These are phyloP conservation scores for Amanita jacksonii DNA, from an alignment of 768 basidiomycete species.

Conservation along the genomic window DNA sequence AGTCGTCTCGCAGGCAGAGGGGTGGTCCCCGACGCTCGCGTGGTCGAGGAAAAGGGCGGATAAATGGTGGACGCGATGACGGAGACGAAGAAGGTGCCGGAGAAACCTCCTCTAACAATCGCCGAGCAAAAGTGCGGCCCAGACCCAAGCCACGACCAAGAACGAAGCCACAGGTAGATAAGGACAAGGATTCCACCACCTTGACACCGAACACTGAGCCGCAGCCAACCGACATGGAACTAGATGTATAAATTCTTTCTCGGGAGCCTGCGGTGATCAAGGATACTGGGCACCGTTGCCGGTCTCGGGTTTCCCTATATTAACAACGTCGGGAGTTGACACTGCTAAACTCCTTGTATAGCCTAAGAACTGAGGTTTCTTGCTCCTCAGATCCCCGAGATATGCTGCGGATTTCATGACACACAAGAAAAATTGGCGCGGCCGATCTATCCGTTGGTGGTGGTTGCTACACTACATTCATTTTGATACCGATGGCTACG, in stretches of 20 bases:
- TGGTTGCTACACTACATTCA: too few species aligned
- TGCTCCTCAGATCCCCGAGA: too few species aligned
- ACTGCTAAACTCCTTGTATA: too few species aligned
- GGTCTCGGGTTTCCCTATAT: too few species aligned
- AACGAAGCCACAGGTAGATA: constrained; percentile 1
- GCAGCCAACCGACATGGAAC: neutral
- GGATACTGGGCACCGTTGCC: too few species aligned
- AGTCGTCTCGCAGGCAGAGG: constrained; percentile 15
- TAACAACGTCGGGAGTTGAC: too few species aligned
- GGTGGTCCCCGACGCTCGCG: constrained; percentile 20
- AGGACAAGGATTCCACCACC: constrained; percentile 5
- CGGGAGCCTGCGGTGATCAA: too few species aligned
- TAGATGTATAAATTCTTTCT: neutral
- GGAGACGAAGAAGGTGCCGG: constrained; percentile 14
- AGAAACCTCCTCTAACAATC: neutral
- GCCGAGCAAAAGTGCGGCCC: constrained; percentile 4
- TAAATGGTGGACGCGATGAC: constrained; percentile 9
- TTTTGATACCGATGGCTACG: too few species aligned
- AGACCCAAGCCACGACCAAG: constrained; percentile 1
- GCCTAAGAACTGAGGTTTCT: too few species aligned
- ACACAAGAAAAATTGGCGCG: too few species aligned
- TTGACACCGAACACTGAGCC: neutral
- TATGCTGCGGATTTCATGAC: too few species aligned
- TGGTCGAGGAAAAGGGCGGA: constrained; percentile 18
- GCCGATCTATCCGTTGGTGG: too few species aligned